phyloP scores from a whole-genome alignment of 768 basidiomycete species.

The Lentinula raphanica region DNA sequence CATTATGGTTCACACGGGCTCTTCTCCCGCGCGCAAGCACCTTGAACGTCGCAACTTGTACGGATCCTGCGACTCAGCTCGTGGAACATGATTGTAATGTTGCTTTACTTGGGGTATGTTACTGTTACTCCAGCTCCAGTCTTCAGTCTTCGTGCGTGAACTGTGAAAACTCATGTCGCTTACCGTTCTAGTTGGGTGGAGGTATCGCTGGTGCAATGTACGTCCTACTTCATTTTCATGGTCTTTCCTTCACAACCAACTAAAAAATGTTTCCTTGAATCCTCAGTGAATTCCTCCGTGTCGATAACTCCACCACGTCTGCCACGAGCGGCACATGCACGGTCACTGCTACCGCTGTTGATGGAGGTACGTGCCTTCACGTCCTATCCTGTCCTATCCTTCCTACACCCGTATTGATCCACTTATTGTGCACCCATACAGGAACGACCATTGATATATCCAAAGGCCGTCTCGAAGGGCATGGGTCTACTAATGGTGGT shows the following conservation, averaged over 20 bases:
- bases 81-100: conserved; percentile 17
- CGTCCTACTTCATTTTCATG: neutral
- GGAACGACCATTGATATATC: conserved; percentile 18
- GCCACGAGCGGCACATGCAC: conserved; percentile 16
- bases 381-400: no score
- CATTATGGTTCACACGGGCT: conserved; percentile 1
- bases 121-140: no score
- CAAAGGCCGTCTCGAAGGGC: conserved; percentile 18
- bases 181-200: conserved; percentile 14
- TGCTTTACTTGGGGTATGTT: conserved; percentile 15
- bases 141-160: no score
- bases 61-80: conserved; percentile 12
- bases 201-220: conserved; percentile 18
- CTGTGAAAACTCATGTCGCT: no score
- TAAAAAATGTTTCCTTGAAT: neutral
- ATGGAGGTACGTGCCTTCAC: conserved; percentile 16
- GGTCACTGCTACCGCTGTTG: conserved; percentile 17
- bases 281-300: conserved; percentile 16
- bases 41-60: conserved; percentile 15
- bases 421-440: neutral
- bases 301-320: conserved; percentile 10
- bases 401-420: no score
- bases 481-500: conserved; percentile 17
- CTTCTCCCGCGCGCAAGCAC: conserved; percentile 8
- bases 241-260: no score